Evolutionary conservation across 2,329 filamentous ascomycete species (phyloP).

Genomic region (Eutypa lata): DNA sequence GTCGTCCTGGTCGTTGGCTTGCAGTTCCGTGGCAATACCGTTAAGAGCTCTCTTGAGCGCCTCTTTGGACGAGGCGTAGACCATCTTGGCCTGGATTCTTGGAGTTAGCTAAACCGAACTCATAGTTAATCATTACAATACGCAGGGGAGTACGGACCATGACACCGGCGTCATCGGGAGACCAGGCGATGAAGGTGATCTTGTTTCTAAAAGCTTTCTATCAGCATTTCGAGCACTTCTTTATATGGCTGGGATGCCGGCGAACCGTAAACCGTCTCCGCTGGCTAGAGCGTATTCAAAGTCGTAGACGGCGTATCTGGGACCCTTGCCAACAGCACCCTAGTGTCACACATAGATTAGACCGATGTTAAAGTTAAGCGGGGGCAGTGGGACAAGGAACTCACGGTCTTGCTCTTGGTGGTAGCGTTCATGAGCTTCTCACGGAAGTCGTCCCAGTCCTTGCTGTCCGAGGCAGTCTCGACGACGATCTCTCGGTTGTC

Average conservation of each 20-base stretch:
- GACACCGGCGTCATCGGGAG: conserved; percentile 75
- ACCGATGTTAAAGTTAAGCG: background rate
- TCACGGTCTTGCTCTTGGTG: conserved; percentile 66
- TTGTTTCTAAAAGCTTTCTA: conserved; percentile 63
- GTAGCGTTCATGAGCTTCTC: conserved; percentile 72
- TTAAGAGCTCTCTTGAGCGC: conserved; percentile 76
- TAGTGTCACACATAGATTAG: conserved; percentile 26
- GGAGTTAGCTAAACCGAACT: conserved; percentile 15
- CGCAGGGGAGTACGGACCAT: conserved; percentile 54
- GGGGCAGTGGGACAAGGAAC: conserved; percentile 17
- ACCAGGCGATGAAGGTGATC: conserved; percentile 77
- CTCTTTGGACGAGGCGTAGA: conserved; percentile 87
- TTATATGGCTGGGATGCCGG: conserved; percentile 24
- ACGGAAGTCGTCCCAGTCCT: conserved; percentile 71
- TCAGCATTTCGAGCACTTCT: conserved; percentile 6
- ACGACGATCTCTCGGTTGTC: conserved; percentile 80
- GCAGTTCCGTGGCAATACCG: conserved; percentile 72
- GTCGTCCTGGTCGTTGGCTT: conserved; percentile 81
- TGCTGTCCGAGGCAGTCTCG: conserved; percentile 65
- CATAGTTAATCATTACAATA: conserved; percentile 5
- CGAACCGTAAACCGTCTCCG: conserved; percentile 68
- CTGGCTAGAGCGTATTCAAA: conserved; percentile 71
- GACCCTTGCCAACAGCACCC: conserved; percentile 62
- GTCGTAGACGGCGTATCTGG: conserved; percentile 82
- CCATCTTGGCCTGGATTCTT: conserved; percentile 72